A percentile compares a stretch with the other conserved stretches of the same genome.
phyloP scores from a whole-genome alignment of 2,329 filamentous ascomycete genomes.

The Colletotrichum liriopes region DNA sequence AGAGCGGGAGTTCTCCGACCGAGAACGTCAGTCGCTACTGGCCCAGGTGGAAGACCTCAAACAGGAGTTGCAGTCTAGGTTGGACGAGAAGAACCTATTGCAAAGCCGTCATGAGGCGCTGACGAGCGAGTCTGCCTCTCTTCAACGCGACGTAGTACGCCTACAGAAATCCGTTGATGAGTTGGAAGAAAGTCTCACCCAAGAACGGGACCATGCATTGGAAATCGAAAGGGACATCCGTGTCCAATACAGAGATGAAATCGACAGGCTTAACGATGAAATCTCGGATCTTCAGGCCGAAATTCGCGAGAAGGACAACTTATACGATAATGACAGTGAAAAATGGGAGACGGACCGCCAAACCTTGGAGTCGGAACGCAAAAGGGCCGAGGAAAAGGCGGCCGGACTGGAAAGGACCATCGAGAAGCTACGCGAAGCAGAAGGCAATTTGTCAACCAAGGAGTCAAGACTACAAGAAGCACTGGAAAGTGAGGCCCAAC shows the following conservation, averaged over 20 bases:
- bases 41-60: constrained; percentile 70
- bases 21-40: constrained; percentile 59
- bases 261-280: constrained; percentile 69
- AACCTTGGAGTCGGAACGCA: constrained; percentile 75
- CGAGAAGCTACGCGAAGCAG: constrained; percentile 77
- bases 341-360: constrained; percentile 80
- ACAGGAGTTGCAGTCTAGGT: constrained; percentile 71
- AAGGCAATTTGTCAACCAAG: constrained; percentile 77
- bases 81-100: constrained; percentile 78
- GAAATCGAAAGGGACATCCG: constrained; percentile 74
- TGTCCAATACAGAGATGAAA: constrained; percentile 60
- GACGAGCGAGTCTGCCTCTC: constrained; percentile 74
- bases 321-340: constrained; percentile 80
- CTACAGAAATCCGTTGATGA: constrained; percentile 64
- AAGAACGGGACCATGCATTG: constrained; percentile 71
- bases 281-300: constrained; percentile 76
- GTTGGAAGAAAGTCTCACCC: constrained; percentile 64
- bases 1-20: constrained; percentile 59
- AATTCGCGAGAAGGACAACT: constrained; percentile 78
- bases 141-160: constrained; percentile 75
- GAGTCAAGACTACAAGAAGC: constrained; percentile 78
- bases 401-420: constrained; percentile 79
- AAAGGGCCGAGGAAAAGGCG: constrained; percentile 78
- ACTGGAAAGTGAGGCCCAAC: constrained; percentile 79
- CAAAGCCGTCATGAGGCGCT: constrained; percentile 79